Conservation (phyloP, 331 rosid genomes). For the Malus hybrid region DNA sequence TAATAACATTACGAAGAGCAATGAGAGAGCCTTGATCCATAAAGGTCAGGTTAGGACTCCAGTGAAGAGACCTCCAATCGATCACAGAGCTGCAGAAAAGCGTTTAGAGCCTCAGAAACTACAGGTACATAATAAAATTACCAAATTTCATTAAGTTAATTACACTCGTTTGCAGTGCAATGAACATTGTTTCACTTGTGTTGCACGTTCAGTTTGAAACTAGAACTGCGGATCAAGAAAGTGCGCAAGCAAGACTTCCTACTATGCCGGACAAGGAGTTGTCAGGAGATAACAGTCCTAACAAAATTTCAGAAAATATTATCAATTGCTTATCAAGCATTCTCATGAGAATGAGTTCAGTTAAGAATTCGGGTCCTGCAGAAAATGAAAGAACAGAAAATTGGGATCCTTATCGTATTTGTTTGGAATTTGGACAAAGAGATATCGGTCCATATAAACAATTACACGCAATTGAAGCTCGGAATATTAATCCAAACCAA, state of each 20-base stretch:
- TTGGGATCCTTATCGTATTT: constrained; percentile 65
- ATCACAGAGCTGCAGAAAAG: constrained; percentile 41
- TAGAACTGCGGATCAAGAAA: constrained; percentile 28
- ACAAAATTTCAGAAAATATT: constrained; percentile 61
- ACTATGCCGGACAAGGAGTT: constrained; percentile 19
- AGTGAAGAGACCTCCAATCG: constrained; percentile 35
- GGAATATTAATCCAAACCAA: constrained; percentile 60
- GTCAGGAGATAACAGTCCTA: constrained; percentile 52
- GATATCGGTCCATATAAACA: constrained; percentile 77
- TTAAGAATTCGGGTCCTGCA: constrained; percentile 30
- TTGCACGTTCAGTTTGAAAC: constrained; percentile 42
- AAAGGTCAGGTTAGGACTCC: constrained; percentile 18
- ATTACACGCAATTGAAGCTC: constrained; percentile 46
- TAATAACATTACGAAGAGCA: constrained; percentile 27
- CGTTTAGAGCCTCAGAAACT: constrained; percentile 32
- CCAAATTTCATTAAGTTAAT: not conserved
- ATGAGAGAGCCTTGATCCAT: constrained; percentile 23
- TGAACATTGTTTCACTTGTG: constrained; percentile 10
- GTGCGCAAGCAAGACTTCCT: constrained; percentile 27
- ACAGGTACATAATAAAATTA: constrained; percentile 27
- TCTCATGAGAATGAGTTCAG: constrained; percentile 57
- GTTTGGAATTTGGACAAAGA: constrained; percentile 54
- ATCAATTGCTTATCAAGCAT: constrained; percentile 75
- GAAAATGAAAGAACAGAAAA: constrained; percentile 25
- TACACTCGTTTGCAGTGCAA: not conserved